phyloP scores from a whole-genome alignment of 371 early-diverging fungal genomes.

The Amoeboaphelidium protococcarum region DNA sequence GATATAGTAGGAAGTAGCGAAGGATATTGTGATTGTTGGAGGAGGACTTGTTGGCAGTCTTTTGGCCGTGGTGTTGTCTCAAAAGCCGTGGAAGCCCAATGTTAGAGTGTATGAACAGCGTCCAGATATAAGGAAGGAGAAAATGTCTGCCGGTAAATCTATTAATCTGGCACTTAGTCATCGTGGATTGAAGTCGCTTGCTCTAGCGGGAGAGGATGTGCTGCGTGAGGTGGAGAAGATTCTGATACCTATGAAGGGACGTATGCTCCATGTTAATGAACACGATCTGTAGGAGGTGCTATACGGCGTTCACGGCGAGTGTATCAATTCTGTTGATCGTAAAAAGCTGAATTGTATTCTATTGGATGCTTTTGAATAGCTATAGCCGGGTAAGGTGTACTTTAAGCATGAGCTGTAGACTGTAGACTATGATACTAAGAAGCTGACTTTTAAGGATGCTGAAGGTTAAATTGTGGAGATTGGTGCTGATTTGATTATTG shows the following conservation, averaged over 20 bases:
- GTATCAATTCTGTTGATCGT: slow-evolving; percentile 82
- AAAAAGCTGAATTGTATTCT: slow-evolving; percentile 49
- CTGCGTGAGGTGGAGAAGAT: slow-evolving; percentile 18
- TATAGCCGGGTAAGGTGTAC: slow-evolving; percentile 27
- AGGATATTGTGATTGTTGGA: slow-evolving; percentile 44
- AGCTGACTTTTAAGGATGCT: slow-evolving; percentile 14
- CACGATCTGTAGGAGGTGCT: slow-evolving; percentile 32
- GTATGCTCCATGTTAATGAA: slow-evolving; percentile 59
- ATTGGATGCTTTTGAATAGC: slow-evolving; percentile 31
- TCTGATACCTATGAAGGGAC: slow-evolving; percentile 75
- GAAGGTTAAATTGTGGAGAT: slow-evolving; percentile 5
- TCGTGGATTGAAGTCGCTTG: slow-evolving; percentile 60
- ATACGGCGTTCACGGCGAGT: slow-evolving; percentile 67
- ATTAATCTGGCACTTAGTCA: slow-evolving; percentile 81
- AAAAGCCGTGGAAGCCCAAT: slow-evolving; percentile 63
- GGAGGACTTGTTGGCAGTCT: slow-evolving; percentile 81
- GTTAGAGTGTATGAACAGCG: slow-evolving; percentile 9
- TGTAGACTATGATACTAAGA: slow-evolving; percentile 26
- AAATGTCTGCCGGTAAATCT: slow-evolving; percentile 28
- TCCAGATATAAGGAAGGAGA: slow-evolving; percentile 14
- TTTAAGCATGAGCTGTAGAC: slow-evolving; percentile 31
- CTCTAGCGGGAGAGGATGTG: slow-evolving; percentile 31
- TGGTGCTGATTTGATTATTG: slow-evolving; percentile 52
- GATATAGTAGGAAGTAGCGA: no score
- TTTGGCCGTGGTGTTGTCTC: slow-evolving; percentile 65